phyloP scores from a whole-genome alignment of 176 grass and related monocot species.

The Coix lacrymajobi region DNA sequence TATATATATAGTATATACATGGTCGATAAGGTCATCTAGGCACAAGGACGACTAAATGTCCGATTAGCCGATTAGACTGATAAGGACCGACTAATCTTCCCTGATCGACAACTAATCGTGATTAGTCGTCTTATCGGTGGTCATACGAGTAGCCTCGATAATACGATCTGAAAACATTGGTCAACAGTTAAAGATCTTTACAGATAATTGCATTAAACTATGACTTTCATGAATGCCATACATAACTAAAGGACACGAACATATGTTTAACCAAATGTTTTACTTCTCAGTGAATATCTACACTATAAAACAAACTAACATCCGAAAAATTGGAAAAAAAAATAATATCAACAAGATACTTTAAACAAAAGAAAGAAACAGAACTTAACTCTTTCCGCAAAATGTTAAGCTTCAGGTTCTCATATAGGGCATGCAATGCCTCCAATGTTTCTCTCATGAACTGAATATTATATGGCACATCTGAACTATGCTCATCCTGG shows the following conservation, averaged over 20 bases:
- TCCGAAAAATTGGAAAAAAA: not conserved
- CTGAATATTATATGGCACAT: conserved; percentile 48
- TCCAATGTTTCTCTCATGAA: conserved; percentile 70
- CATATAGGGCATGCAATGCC: conserved; percentile 85
- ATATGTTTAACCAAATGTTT: conserved; percentile 13
- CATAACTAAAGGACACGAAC: not conserved
- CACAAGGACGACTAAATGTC: too few species aligned
- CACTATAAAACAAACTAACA: conserved; percentile 2
- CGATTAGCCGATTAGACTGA: too few species aligned
- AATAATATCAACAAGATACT: not conserved
- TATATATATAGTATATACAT: too few species aligned
- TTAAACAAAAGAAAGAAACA: conserved; percentile 17
- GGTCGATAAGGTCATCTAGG: too few species aligned
- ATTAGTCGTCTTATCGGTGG: too few species aligned
- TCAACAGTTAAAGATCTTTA: not conserved
- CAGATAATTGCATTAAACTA: not conserved
- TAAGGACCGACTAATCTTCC: too few species aligned
- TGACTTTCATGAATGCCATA: conserved; percentile 31
- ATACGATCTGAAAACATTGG: too few species aligned
- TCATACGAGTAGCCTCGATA: too few species aligned
- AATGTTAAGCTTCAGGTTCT: conserved; percentile 88
- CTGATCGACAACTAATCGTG: too few species aligned
- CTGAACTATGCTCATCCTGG: conserved; percentile 42
- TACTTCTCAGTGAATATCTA: not conserved
- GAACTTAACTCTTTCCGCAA: conserved; percentile 86